Conservation (phyloP, 1,284 basidiomycete genomes). For the Rhodotorula sp. region DNA sequence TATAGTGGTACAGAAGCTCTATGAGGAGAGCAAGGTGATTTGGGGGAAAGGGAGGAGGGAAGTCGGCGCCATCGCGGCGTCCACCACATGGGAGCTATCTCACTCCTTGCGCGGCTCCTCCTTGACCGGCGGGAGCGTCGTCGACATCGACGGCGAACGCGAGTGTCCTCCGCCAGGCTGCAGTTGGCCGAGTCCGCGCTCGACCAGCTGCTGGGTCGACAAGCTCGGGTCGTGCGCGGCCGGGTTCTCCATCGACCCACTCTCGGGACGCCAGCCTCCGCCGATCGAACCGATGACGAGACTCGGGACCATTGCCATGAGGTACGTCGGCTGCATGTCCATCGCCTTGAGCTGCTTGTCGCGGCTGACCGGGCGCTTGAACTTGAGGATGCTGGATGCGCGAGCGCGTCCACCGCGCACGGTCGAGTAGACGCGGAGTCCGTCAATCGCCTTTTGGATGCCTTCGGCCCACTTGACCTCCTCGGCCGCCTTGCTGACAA, state of each 20-base stretch:
- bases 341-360: conserved; percentile 45
- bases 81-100: neutral
- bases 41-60: no score
- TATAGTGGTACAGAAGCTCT: no score
- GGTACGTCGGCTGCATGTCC: conserved; percentile 60
- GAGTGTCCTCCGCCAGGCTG: conserved; percentile 8
- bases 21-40: no score
- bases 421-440: conserved; percentile 73
- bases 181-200: conserved; percentile 19
- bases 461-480: conserved; percentile 54
- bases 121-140: conserved; percentile 13
- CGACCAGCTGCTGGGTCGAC: conserved; percentile 52
- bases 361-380: conserved; percentile 45
- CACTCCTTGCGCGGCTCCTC: conserved; percentile 3
- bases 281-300: conserved; percentile 80
- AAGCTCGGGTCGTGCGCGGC: conserved; percentile 70
- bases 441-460: conserved; percentile 75
- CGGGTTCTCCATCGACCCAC: conserved; percentile 67
- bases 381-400: conserved; percentile 46
- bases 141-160: conserved; percentile 14
- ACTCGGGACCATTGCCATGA: conserved; percentile 81
- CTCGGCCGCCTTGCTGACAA: conserved; percentile 55
- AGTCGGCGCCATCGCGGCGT: no score
- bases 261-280: conserved; percentile 67
- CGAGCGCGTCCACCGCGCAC: conserved; percentile 72